Base-by-base conservation (phyloP, 768 basidiomycete species). In the Phaeotremella skinneri region DNA sequence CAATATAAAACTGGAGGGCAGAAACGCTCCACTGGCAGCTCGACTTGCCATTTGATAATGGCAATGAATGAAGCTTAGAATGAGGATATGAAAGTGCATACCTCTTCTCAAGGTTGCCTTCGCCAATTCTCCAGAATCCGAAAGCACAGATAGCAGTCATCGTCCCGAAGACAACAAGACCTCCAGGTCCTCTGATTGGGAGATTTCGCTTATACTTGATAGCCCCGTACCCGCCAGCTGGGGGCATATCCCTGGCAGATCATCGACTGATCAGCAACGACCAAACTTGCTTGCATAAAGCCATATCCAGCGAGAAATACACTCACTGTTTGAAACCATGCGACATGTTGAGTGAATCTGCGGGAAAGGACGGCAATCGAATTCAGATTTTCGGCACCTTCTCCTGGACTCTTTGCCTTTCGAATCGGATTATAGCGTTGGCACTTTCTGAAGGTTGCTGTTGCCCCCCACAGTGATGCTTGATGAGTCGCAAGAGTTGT, bases 161-260 rank as follows among this genome's bases (percentile, higher is more conserved):
- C n/a, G 85, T 88, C 53, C 85, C 87, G 63, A 97, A 88, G 70
- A 97, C 85, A 64, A 83, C 87, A 56, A 87, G 81, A 23, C 90
- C 91, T 31, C 90, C 64, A 3, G 75, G 73, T 1, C 79, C 79
- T 51, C 88, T 85, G 75, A 90, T 81, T 47, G 94, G 92, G 48
- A 98, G 84, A 79, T 93, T 94, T 67, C 94, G 88, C 79, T 91
- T 93, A 84, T 97, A 99, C 78, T 87, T 87, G 79, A 99, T 79
- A 27, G 87, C 80, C 74, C 90, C 91, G 79, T 94, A 99, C 1
- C 94, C 94, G 62, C 91, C 92, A 45, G 85, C 68, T 41, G 94
- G 94, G 69, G 94, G 94, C 85, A 99, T 88, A 74, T 99, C 94
- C 79, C 93, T 96, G 79, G 52, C 25, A 48, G 23, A 13, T 14